A percentile compares a stretch with the other conserved stretches of the same genome.
These are phyloP conservation scores for Lomentospora prolificans DNA, from an alignment of 2,329 filamentous ascomycete genomes.

Conservation along the genomic window DNA sequence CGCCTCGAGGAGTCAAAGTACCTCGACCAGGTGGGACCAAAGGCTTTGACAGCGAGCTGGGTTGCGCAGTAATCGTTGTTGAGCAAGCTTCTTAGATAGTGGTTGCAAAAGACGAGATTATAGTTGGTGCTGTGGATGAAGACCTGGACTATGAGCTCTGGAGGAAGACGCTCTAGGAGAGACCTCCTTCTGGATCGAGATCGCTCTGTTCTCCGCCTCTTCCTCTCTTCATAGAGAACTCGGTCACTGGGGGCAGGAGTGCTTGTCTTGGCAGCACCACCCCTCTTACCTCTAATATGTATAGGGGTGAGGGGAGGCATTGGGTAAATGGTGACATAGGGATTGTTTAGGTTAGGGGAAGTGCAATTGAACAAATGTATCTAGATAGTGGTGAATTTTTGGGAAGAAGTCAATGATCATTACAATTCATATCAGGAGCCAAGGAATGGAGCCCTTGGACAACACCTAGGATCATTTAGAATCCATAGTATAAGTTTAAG, in stretches of 20 bases:
- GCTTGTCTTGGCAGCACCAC: neutral
- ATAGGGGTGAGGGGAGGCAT: conserved; percentile 32
- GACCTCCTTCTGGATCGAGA: neutral
- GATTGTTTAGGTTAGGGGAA: too few relatives aligned
- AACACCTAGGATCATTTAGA: too few relatives aligned
- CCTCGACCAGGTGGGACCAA: conserved; percentile 29
- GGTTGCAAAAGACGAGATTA: conserved; percentile 34
- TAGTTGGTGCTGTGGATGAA: conserved; percentile 40
- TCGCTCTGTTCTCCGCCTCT: conserved; percentile 16
- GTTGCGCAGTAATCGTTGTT: conserved; percentile 19
- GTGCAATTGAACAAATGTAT: too few relatives aligned
- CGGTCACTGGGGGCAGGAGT: neutral
- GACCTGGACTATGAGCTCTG: conserved; percentile 44
- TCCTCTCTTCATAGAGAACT: conserved; percentile 12
- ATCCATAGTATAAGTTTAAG: too few relatives aligned
- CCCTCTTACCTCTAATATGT: conserved; percentile 36
- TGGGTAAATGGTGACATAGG: neutral
- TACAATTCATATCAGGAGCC: too few relatives aligned
- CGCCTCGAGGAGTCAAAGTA: conserved; percentile 19
- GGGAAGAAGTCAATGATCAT: too few relatives aligned
- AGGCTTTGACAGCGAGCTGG: conserved; percentile 23
- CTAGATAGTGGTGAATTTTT: too few relatives aligned
- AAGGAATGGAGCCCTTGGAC: too few relatives aligned
- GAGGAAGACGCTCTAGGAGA: conserved; percentile 30
- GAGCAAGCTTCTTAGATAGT: conserved; percentile 34